phyloP scores from a whole-genome alignment of 169 alveolate genomes.

The Ichthyophthirius multifiliis region DNA sequence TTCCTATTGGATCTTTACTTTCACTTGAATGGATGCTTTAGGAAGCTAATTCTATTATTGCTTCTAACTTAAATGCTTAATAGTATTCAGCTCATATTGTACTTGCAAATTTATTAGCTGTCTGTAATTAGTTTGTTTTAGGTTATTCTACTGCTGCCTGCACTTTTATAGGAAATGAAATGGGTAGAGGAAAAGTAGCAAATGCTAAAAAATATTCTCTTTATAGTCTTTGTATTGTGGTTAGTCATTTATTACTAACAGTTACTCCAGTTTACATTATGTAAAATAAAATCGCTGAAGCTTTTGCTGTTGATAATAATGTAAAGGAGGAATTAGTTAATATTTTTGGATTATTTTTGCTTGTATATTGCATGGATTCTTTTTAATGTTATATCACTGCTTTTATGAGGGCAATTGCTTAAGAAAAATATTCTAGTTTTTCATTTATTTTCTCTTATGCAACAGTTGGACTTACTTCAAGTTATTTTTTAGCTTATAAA shows the following conservation, averaged over 20 bases:
- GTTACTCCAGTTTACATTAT: neutral
- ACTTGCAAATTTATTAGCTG: neutral
- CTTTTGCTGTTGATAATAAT: neutral
- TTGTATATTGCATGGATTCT: neutral
- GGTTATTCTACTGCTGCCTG: slow-evolving; percentile 5
- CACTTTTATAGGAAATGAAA: slow-evolving; percentile 13
- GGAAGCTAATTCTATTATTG: slow-evolving; percentile 1
- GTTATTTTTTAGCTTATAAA: neutral
- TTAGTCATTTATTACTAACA: neutral
- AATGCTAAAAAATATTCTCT: slow-evolving; percentile 8
- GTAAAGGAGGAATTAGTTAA: neutral
- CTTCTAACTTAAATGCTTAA: neutral
- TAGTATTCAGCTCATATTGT: neutral
- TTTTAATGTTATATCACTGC: slow-evolving; percentile 13
- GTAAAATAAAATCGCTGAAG: neutral
- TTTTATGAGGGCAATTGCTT: slow-evolving; percentile 27
- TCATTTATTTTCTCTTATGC: slow-evolving; percentile 24
- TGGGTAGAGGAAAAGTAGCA: slow-evolving; percentile 7
- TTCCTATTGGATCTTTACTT: slow-evolving; percentile 1
- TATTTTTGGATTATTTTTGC: neutral
- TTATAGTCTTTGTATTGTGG: neutral
- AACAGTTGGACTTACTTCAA: neutral
- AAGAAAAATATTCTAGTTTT: neutral
- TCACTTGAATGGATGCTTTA: slow-evolving; percentile 15
- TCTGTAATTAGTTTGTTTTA: neutral